phyloP scores from a whole-genome alignment of 164 flowering plant species.

The Warburgia ugandensis region DNA sequence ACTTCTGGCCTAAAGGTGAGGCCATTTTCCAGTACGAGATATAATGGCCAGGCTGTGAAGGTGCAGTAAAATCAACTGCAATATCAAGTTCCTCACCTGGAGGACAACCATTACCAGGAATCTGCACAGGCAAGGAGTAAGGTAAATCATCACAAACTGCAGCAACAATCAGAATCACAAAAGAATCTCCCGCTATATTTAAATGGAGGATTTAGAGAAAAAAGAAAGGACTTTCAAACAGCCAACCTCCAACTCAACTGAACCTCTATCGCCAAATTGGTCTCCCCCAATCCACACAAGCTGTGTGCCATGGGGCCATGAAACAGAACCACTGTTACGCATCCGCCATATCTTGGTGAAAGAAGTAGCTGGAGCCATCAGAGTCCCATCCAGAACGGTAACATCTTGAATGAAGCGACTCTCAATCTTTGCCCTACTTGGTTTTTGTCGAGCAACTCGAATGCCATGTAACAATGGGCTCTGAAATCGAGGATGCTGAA shows the following conservation, averaged over 20 bases:
- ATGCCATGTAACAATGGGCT: constrained; percentile 12
- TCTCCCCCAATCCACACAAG: constrained; percentile 86
- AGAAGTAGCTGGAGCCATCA: constrained; percentile 51
- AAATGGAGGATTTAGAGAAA: too few relatives aligned
- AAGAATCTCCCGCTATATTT: too few relatives aligned
- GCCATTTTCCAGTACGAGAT: constrained; percentile 90
- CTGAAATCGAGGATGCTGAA: constrained; percentile 16
- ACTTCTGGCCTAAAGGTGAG: constrained; percentile 50
- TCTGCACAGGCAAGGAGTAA: too few relatives aligned
- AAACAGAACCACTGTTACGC: constrained; percentile 60
- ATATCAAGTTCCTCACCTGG: constrained; percentile 48
- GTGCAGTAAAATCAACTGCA: constrained; percentile 76
- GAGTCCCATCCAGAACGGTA: constrained; percentile 64
- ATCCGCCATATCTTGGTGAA: constrained; percentile 93
- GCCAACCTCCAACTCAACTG: constrained; percentile 49
- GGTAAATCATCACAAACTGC: too few relatives aligned
- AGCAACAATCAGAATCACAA: too few relatives aligned
- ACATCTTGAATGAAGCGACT: constrained; percentile 68
- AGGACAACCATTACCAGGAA: constrained; percentile 41
- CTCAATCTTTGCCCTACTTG: constrained; percentile 31
- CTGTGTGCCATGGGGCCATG: constrained; percentile 57
- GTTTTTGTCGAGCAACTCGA: constrained; percentile 16
- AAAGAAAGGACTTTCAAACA: too few relatives aligned
- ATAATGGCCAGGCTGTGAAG: constrained; percentile 65
- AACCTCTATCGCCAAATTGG: constrained; percentile 23